Evolutionary conservation across 2,329 filamentous ascomycete genomes (phyloP).

Genomic region (Colletotrichum shisoi): DNA sequence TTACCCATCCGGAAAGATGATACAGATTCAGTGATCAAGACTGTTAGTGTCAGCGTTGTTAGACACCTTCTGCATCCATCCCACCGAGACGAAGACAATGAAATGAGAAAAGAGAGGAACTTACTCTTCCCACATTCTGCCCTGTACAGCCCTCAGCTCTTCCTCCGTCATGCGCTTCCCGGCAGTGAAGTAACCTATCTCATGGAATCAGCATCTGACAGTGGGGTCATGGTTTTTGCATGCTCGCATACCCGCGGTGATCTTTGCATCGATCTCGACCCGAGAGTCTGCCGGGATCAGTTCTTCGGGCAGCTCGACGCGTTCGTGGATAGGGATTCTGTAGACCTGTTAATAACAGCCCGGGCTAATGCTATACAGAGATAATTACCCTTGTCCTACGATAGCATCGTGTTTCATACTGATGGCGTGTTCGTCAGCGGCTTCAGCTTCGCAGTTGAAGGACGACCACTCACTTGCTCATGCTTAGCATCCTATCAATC

Average conservation of each 20-base stretch:
- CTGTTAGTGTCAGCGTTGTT: constrained; percentile 43
- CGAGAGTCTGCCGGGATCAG: constrained; percentile 93
- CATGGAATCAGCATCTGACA: constrained; percentile 10
- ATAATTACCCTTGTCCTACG: constrained; percentile 75
- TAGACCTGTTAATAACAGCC: constrained; percentile 36
- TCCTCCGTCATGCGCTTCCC: constrained; percentile 89
- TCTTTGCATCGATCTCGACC: constrained; percentile 99
- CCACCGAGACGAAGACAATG: not conserved
- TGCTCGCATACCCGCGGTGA: constrained; percentile 78
- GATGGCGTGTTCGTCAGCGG: constrained; percentile 37
- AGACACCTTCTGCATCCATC: not conserved
- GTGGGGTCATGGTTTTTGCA: not conserved
- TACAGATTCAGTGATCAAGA: constrained; percentile 51
- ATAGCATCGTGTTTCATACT: constrained; percentile 93
- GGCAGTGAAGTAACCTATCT: constrained; percentile 78
- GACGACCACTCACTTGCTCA: constrained; percentile 79
- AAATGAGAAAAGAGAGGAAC: constrained; percentile 37
- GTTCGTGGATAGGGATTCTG: constrained; percentile 84
- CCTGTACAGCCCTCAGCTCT: constrained; percentile 84
- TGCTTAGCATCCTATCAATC: constrained; percentile 97
- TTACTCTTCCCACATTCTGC: constrained; percentile 88
- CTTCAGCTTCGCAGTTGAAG: not conserved
- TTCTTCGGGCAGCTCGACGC: constrained; percentile 89
- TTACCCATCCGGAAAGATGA: not conserved
- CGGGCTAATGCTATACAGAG: not conserved